Evolutionary conservation across 1,284 basidiomycete species (phyloP), one percentile per base, ranked within the genome.

Genomic region (Austropuccinia psidii): DNA sequence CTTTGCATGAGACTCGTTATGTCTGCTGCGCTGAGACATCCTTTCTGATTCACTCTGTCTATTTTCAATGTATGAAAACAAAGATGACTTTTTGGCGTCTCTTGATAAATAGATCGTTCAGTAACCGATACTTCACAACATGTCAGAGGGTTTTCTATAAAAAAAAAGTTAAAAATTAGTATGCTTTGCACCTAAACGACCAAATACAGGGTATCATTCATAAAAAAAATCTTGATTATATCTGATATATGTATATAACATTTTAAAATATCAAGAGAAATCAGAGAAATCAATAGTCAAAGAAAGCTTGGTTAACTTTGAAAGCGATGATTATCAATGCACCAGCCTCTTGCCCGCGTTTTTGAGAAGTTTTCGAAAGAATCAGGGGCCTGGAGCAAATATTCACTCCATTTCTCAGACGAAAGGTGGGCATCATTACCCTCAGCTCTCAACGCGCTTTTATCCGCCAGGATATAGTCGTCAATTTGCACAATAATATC

Each of bases 401-500:
- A 65, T n/a, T 45, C 29, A 50, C 50, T 21, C 62, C 62, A 65
- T 9, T 33, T 15, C 45, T 19, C 33, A 31, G 43, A 24, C 17
- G 62, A 50, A 31, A 24, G 17, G 21, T 21, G 24, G 39, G 17
- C n/a, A 3, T 49, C 50, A 33, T 11, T 33, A 33, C 35, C 17
- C 24, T 41, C 4, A 24, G 62, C 24, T 13, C 15, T 31, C 11
- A 35, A n/a, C 29, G n/a, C 37, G 6, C 29, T 45, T 24, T 31
- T 31, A 35, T 24, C 62, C 39, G 24, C 29, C 17, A 65, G 33
- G 24, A 47, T 49, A 50, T 49, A 47, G 27, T 37, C 31, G 31
- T 50, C 62, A 5, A 65, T 65, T 33, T 50, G 62, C 33, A 21
- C n/a, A n/a, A 65, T 31, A 65, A 65, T 13, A 65, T 65, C 62